Conservation (phyloP, 805 yeast species). For the Hanseniaspora jakobsenii region DNA sequence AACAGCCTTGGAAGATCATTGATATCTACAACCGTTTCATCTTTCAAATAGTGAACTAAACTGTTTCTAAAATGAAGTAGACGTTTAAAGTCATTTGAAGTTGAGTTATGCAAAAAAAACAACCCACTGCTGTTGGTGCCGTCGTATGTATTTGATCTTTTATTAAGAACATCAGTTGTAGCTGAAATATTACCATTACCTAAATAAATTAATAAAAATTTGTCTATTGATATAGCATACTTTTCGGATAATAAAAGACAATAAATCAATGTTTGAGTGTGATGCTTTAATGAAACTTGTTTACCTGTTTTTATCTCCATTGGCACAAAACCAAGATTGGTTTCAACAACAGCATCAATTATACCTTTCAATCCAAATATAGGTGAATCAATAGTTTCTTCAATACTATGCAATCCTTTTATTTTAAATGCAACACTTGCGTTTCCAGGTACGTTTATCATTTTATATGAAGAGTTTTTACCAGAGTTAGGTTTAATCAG, state of each 20-base stretch:
- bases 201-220: constrained; percentile 64
- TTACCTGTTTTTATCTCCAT: constrained; percentile 85
- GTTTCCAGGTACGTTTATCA: constrained; percentile 18
- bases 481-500: no score
- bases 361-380: constrained; percentile 79
- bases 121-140: no score
- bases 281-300: constrained; percentile 50
- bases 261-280: constrained; percentile 78
- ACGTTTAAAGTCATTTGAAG: constrained; percentile 47
- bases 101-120: constrained; percentile 15
- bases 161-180: no score
- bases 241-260: constrained; percentile 68
- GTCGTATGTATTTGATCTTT: no score
- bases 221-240: constrained; percentile 54
- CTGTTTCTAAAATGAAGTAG: constrained; percentile 62
- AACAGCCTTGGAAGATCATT: constrained; percentile 10
- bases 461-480: constrained; percentile 20
- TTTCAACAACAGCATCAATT: constrained; percentile 76
- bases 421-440: constrained; percentile 36
- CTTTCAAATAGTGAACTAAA: constrained; percentile 44
- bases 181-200: constrained; percentile 34
- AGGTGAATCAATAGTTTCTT: constrained; percentile 88
- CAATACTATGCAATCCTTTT: constrained; percentile 62
- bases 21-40: constrained; percentile 17
- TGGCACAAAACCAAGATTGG: constrained; percentile 54